phyloP scores from a whole-genome alignment of 306 rosid species.

The Pterocarpus macrocarpus region DNA sequence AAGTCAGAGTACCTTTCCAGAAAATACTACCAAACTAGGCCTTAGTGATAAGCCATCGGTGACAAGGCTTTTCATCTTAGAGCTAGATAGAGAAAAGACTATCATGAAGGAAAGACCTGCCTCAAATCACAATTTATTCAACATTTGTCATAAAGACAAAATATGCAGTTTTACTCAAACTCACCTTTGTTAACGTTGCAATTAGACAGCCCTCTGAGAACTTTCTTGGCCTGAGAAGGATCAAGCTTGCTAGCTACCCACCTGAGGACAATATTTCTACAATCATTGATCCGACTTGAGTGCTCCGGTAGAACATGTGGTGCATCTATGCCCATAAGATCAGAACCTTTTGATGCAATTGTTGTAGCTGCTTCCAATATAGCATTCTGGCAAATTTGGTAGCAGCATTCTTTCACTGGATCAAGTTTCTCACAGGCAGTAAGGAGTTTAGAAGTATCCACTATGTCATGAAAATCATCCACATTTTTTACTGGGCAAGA shows the following conservation, averaged over 20 bases:
- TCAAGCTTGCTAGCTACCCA: slow-evolving; percentile 93
- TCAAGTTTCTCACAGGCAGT: slow-evolving; percentile 83
- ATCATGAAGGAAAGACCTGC: not conserved
- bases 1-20: too few species aligned
- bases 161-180: slow-evolving; percentile 23
- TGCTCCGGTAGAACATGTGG: slow-evolving; percentile 65
- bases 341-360: slow-evolving; percentile 75
- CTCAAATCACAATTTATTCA: slow-evolving; percentile 21
- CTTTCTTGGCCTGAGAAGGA: slow-evolving; percentile 78
- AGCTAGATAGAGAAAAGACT: not conserved
- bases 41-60: not conserved
- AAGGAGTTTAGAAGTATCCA: slow-evolving; percentile 84
- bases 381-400: slow-evolving; percentile 83
- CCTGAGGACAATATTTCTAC: slow-evolving; percentile 79
- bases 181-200: slow-evolving; percentile 86
- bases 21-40: too few species aligned
- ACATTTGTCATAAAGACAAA: not conserved
- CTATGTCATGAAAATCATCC: slow-evolving; percentile 68
- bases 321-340: slow-evolving; percentile 63
- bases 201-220: slow-evolving; percentile 89
- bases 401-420: slow-evolving; percentile 91
- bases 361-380: slow-evolving; percentile 87
- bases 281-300: slow-evolving; percentile 65
- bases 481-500: slow-evolving; percentile 82
- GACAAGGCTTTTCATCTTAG: slow-evolving; percentile 13